phyloP scores from a whole-genome alignment of 768 basidiomycete species.

The Suillus subluteus region DNA sequence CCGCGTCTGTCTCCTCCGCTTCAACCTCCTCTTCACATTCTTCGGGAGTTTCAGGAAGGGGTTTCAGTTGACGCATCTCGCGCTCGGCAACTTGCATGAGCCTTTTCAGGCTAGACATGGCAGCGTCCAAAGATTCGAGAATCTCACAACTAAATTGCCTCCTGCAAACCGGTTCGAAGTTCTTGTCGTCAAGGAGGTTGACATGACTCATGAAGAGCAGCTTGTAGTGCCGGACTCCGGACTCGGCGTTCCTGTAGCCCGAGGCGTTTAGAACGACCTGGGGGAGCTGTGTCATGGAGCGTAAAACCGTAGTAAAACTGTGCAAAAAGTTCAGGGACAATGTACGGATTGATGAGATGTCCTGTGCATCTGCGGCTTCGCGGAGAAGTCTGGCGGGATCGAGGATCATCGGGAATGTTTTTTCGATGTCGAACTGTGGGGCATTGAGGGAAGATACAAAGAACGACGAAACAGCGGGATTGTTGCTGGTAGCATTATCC shows the following conservation, averaged over 20 bases:
- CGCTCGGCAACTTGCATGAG: constrained; percentile 35
- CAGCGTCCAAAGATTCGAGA: constrained; percentile 35
- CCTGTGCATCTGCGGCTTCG: constrained; percentile 24
- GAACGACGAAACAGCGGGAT: constrained; percentile 30
- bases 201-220: constrained; percentile 29
- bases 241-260: constrained; percentile 27
- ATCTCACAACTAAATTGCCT: constrained; percentile 19
- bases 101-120: constrained; percentile 34
- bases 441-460: constrained; percentile 1
- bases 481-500: constrained; percentile 29
- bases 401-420: constrained; percentile 41
- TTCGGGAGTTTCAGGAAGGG: constrained; percentile 29
- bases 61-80: constrained; percentile 31
- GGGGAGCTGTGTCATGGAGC: constrained; percentile 30
- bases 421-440: constrained; percentile 35
- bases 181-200: constrained; percentile 11
- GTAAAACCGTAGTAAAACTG: constrained; percentile 31
- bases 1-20: neutral
- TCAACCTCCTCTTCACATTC: neutral
- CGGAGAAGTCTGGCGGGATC: constrained; percentile 32
- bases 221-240: constrained; percentile 24
- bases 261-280: constrained; percentile 22
- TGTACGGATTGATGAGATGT: constrained; percentile 33
- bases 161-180: constrained; percentile 8
- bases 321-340: constrained; percentile 28